A percentile compares a stretch with the other conserved stretches of the same genome.
phyloP scores from a whole-genome alignment of 108 stramenopile species.

The Cyclostephanos tholiformis region DNA sequence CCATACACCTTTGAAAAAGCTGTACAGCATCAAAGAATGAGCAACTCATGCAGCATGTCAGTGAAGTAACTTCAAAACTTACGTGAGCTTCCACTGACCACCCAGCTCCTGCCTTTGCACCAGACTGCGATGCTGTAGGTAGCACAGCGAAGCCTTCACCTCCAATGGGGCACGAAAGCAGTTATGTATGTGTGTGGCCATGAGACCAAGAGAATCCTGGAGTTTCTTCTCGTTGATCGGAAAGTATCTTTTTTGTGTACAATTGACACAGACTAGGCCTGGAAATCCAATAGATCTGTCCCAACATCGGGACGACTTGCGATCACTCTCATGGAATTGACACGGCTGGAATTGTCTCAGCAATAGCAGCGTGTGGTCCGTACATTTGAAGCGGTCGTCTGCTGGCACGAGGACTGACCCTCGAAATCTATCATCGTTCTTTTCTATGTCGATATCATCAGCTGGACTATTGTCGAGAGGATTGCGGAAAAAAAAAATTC shows the following conservation, averaged over 20 bases:
- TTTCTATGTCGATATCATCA: slow-evolving; percentile 64
- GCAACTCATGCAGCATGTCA: too few species aligned
- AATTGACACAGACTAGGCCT: slow-evolving; percentile 65
- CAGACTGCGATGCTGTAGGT: slow-evolving; percentile 70
- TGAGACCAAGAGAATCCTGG: slow-evolving; percentile 77
- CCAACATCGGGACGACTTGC: slow-evolving; percentile 64
- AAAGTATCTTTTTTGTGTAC: slow-evolving; percentile 77
- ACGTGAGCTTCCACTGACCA: slow-evolving; percentile 75
- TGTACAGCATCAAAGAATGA: too few species aligned
- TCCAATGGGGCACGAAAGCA: slow-evolving; percentile 70
- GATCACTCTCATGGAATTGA: slow-evolving; percentile 75
- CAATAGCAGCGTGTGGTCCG: slow-evolving; percentile 76
- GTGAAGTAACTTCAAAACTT: too few species aligned
- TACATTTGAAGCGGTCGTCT: slow-evolving; percentile 64
- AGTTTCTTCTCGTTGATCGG: slow-evolving; percentile 84
- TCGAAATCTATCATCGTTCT: slow-evolving; percentile 29
- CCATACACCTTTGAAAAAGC: slow-evolving; percentile 81
- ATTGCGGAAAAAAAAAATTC: slow-evolving; percentile 66
- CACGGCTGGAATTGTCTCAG: slow-evolving; percentile 79
- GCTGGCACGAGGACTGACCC: slow-evolving; percentile 50
- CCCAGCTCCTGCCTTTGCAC: slow-evolving; percentile 76
- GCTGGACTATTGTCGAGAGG: slow-evolving; percentile 75
- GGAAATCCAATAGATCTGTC: slow-evolving; percentile 73
- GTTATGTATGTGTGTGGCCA: slow-evolving; percentile 59
- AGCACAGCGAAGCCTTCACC: slow-evolving; percentile 75